phyloP scores from a whole-genome alignment of 352 stramenopile genomes.

The Globisporangium camurandrum region DNA sequence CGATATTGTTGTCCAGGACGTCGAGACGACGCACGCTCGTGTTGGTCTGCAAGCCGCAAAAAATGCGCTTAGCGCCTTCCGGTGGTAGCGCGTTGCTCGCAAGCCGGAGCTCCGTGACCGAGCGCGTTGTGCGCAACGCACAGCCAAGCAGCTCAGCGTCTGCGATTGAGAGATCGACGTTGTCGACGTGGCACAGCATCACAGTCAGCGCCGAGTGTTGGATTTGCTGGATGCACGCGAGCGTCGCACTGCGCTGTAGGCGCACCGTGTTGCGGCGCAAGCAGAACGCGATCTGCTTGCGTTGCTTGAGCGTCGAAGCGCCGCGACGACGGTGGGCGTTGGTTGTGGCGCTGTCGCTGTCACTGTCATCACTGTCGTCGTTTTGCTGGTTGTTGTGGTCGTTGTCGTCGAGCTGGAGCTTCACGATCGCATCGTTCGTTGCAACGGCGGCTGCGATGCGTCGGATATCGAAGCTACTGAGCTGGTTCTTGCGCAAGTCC shows the following conservation, averaged over 20 bases:
- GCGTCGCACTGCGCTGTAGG: conserved; percentile 10
- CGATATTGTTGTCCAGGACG: conserved; percentile 29
- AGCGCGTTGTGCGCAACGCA: conserved; percentile 21
- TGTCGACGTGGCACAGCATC: conserved; percentile 24
- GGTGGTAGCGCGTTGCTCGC: conserved; percentile 30
- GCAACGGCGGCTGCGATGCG: conserved; percentile 21
- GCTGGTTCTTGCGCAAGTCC: conserved; percentile 27
- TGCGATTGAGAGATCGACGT: conserved; percentile 25
- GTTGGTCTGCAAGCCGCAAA: conserved; percentile 20
- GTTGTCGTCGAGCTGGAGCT: conserved; percentile 23
- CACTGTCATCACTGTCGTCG: conserved; percentile 19
- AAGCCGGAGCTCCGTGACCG: conserved; percentile 24
- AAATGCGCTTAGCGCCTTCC: conserved; percentile 23
- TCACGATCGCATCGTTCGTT: conserved; percentile 15
- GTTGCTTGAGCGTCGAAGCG: conserved; percentile 11
- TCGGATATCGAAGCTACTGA: conserved; percentile 16
- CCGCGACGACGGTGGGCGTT: background rate
- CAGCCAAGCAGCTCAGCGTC: conserved; percentile 23
- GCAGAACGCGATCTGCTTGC: conserved; percentile 28
- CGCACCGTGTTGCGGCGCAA: conserved; percentile 19
- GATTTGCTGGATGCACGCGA: conserved; percentile 12
- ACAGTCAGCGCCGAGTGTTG: conserved; percentile 15
- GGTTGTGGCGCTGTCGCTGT: too few species aligned
- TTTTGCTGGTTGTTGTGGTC: conserved; percentile 14
- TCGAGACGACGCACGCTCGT: conserved; percentile 14